Conservation (phyloP, 2,329 filamentous ascomycete genomes). For the Fusarium sp. region DNA sequence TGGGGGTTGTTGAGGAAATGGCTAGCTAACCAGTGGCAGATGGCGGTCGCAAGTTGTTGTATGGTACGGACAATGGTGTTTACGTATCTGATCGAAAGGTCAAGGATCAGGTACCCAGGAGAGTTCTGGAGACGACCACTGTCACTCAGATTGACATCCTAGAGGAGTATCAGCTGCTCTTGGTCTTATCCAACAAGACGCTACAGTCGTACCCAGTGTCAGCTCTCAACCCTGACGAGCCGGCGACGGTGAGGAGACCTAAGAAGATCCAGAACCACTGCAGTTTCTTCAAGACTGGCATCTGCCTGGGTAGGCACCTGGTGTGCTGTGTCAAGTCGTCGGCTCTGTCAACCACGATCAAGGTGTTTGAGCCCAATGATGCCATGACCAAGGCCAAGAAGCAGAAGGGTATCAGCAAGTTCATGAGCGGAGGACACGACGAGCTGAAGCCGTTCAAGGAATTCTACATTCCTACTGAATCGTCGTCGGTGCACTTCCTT, state of each 20-base stretch:
- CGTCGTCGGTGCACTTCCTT: conserved; percentile 97
- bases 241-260: conserved; percentile 82
- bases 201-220: conserved; percentile 90
- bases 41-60: conserved; percentile 93
- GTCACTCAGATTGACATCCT: conserved; percentile 97
- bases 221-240: conserved; percentile 86
- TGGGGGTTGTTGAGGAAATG: conserved; percentile 1
- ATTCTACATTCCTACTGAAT: conserved; percentile 98
- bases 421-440: conserved; percentile 93
- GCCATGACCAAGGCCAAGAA: conserved; percentile 94
- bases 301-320: conserved; percentile 91
- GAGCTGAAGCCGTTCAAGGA: conserved; percentile 98
- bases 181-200: conserved; percentile 94
- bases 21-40: conserved; percentile 63
- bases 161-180: conserved; percentile 91
- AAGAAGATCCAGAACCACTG: conserved; percentile 98
- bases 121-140: conserved; percentile 85
- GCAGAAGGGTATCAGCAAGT: conserved; percentile 94
- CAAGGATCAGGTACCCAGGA: conserved; percentile 82
- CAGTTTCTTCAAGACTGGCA: conserved; percentile 98
- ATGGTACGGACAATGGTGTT: conserved; percentile 93
- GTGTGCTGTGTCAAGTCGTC: conserved; percentile 98
- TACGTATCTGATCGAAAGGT: conserved; percentile 92
- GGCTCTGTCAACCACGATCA: conserved; percentile 93
- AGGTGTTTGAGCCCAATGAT: conserved; percentile 98